These are phyloP conservation scores for Coniferiporia weirii DNA, from an alignment of 1,284 basidiomycete genomes.

Conservation along the genomic window DNA sequence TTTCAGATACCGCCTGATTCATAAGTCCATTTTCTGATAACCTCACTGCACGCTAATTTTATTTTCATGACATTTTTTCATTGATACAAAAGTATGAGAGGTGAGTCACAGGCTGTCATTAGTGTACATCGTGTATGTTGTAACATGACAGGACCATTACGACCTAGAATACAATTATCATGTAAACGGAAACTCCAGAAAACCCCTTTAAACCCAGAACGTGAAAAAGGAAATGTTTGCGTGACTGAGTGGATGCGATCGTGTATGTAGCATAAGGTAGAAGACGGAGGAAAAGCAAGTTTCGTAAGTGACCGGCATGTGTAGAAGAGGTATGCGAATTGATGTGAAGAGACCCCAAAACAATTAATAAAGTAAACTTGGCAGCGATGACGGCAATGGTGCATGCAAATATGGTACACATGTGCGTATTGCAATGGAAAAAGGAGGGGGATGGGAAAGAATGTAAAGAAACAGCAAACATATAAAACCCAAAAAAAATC, in stretches of 20 bases:
- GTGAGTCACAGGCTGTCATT: background rate
- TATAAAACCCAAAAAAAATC: background rate
- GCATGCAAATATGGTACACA: conserved; percentile 7
- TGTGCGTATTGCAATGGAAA: conserved; percentile 1
- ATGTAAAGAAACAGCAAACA: background rate
- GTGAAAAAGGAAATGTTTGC: background rate
- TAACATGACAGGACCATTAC: background rate
- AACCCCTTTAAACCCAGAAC: background rate
- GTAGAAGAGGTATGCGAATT: background rate
- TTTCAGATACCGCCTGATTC: no score
- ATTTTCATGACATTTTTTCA: background rate
- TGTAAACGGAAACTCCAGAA: background rate
- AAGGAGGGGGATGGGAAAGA: background rate
- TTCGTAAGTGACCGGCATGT: background rate
- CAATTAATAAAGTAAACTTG: background rate
- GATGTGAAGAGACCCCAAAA: background rate
- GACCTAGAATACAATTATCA: background rate
- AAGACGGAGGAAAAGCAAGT: background rate
- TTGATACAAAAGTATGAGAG: background rate
- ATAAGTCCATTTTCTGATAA: no score
- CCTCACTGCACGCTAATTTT: no score
- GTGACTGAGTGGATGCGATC: background rate
- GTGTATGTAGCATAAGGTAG: background rate
- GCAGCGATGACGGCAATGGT: background rate
- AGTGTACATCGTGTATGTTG: conserved; percentile 3